phyloP scores from a whole-genome alignment of 1,139 yeast species.

The Taiozyma sp. region DNA sequence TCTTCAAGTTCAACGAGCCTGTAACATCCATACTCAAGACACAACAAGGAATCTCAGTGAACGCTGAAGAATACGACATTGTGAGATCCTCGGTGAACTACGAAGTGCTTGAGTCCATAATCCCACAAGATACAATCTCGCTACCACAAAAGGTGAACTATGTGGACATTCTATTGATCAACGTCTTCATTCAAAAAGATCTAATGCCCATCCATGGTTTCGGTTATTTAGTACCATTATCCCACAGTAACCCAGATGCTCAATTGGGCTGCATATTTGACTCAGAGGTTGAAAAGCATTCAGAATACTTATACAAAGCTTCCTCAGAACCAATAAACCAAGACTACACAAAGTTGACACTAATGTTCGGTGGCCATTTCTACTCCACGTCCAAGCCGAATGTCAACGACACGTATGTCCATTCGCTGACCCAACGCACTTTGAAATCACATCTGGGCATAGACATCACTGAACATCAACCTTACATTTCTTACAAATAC shows the following conservation, averaged over 20 bases:
- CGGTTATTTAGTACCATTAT: constrained; percentile 81
- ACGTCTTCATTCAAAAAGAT: constrained; percentile 42
- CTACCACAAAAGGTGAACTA: constrained; percentile 13
- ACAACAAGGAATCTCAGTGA: constrained; percentile 13
- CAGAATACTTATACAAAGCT: constrained; percentile 27
- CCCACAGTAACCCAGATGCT: constrained; percentile 47
- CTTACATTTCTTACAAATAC: constrained; percentile 28
- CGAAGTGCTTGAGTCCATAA: constrained; percentile 26
- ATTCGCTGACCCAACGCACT: constrained; percentile 28
- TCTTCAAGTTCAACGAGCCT: constrained; percentile 29
- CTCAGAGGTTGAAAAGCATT: constrained; percentile 65
- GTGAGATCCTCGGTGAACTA: constrained; percentile 54
- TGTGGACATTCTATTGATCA: constrained; percentile 50
- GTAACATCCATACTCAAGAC: constrained; percentile 13
- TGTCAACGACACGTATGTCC: constrained; percentile 1
- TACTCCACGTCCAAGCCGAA: constrained; percentile 26
- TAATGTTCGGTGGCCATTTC: constrained; percentile 88
- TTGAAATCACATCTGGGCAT: constrained; percentile 48
- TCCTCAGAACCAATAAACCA: constrained; percentile 19
- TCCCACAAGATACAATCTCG: constrained; percentile 6
- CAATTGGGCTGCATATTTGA: constrained; percentile 88
- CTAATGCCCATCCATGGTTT: constrained; percentile 50
- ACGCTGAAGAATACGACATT: constrained; percentile 38
- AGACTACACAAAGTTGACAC: constrained; percentile 65
- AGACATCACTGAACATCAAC: constrained; percentile 27